Evolutionary conservation across 768 basidiomycete genomes (phyloP).

Genomic region (Amanita molliuscula): DNA sequence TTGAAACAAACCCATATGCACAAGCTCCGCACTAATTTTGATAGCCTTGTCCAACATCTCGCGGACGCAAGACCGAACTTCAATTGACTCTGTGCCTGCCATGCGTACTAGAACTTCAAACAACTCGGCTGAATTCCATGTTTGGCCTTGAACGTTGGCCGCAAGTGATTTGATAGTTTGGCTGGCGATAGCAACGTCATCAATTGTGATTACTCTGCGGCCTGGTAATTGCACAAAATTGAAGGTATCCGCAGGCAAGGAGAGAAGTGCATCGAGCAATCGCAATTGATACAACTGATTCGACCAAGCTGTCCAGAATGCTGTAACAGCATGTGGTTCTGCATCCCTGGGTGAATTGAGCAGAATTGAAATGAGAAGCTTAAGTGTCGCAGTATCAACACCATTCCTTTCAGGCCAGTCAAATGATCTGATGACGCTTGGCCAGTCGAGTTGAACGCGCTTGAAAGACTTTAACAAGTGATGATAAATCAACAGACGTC

Average conservation of each 20-base stretch:
- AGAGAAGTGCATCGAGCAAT: constrained; percentile 81
- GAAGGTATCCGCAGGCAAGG: constrained; percentile 83
- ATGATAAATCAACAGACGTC: constrained; percentile 1
- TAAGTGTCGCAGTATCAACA: constrained; percentile 83
- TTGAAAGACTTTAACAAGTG: constrained; percentile 18
- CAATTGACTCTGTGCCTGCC: constrained; percentile 58
- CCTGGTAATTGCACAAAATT: constrained; percentile 86
- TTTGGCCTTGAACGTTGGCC: constrained; percentile 81
- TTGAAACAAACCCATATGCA: constrained; percentile 88
- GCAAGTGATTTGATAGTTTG: constrained; percentile 90
- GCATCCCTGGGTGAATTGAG: constrained; percentile 70
- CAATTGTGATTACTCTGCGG: constrained; percentile 74
- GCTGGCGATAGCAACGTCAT: constrained; percentile 76
- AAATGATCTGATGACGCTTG: constrained; percentile 74
- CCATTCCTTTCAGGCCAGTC: constrained; percentile 78
- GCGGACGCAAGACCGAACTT: constrained; percentile 67
- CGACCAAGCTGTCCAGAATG: constrained; percentile 81
- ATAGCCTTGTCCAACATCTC: constrained; percentile 93
- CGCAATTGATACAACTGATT: constrained; percentile 82
- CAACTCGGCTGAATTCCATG: constrained; percentile 91
- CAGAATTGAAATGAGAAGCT: constrained; percentile 82
- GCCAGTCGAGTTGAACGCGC: constrained; percentile 68
- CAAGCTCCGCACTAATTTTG: constrained; percentile 88
- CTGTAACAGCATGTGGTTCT: constrained; percentile 71
- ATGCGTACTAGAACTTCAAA: constrained; percentile 81